Base-by-base conservation (phyloP, 2,329 filamentous ascomycete genomes). In the Aspergillus uvarum region DNA sequence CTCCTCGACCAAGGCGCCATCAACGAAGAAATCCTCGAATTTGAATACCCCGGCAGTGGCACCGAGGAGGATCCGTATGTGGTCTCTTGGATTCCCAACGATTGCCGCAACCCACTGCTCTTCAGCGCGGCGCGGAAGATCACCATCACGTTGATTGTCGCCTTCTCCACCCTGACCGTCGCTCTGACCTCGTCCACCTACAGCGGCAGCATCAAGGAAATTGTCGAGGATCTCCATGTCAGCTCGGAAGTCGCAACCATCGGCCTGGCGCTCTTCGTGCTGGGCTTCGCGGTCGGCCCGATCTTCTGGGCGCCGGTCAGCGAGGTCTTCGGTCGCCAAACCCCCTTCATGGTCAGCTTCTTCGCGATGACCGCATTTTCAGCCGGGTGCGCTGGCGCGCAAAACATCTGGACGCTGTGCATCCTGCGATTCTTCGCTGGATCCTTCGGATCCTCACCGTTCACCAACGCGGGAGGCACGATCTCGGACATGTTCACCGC, bases 401-500 rank as follows among this genome's bases (percentile, higher is more conserved):
- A 32, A 2, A 55, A 55, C 29, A 55, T 55, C 53, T 55, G 53
- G 53, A 48, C 53, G 4, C 38, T 55, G 12, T 55, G 53, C n/a
- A 55, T 55, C 44, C 44, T 55, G 44, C 53, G 53, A 0, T 55
- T 55, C 21, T 48, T 55, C 29, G 53, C 53, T 14, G 53, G 53
- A 7, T 44, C 53, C 5, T 55, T 55, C 1, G 53, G 53, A 1
- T 47, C 53, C 2, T 44, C 53, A 1, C 53, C 53, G 8, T 55
- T 55, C 42, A 55, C 53, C 11, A 55, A 55, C 26, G 53, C 53
- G 11, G 53, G 53, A 5, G 53, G 53, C 29, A 55, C 53, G 24
- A 55, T 55, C 42, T 55, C 53, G 14, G 53, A 55, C 26, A 55
- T 55, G 53, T 55, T 55, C 42, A 35, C 42, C 5, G 53, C 53